Conservation (phyloP, 2,329 filamentous ascomycete genomes). For the Triangularia verruculosa region DNA sequence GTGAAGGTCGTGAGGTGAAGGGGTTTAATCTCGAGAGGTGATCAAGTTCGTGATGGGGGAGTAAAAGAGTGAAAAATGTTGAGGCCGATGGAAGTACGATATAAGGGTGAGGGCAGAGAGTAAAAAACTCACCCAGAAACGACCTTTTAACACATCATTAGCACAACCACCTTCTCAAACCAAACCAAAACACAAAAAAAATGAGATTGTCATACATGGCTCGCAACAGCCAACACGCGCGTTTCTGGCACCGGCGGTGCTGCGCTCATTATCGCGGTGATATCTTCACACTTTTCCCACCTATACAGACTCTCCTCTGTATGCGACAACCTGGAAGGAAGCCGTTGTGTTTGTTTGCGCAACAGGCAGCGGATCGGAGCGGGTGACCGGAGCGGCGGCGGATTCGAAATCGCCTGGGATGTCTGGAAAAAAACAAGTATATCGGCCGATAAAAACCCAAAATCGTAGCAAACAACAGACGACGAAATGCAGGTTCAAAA, state of each 20-base stretch:
- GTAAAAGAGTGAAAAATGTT: not conserved
- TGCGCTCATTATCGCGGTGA: not conserved
- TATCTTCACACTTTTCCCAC: not conserved
- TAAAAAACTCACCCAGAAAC: slow-evolving; percentile 63
- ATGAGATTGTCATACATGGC: slow-evolving; percentile 71
- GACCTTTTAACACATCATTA: slow-evolving; percentile 49
- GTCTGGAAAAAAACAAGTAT: not conserved
- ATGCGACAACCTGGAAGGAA: no score
- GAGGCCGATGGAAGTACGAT: not conserved
- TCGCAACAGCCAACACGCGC: slow-evolving; percentile 80
- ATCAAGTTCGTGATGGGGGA: no score
- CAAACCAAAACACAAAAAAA: not conserved
- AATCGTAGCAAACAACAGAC: not conserved
- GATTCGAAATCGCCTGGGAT: no score
- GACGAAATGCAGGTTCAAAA: not conserved
- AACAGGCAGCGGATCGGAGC: not conserved
- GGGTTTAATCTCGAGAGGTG: no score
- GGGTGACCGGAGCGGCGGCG: not conserved
- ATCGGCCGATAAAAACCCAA: not conserved
- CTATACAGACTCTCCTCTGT: no score
- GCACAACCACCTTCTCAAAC: slow-evolving; percentile 3
- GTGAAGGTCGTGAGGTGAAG: not conserved
- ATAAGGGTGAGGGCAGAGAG: not conserved
- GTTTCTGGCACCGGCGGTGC: slow-evolving; percentile 53
- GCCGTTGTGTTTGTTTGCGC: not conserved